phyloP scores from a whole-genome alignment of 2,329 filamentous ascomycete genomes.

The Pseudohalonectria lignicola region DNA sequence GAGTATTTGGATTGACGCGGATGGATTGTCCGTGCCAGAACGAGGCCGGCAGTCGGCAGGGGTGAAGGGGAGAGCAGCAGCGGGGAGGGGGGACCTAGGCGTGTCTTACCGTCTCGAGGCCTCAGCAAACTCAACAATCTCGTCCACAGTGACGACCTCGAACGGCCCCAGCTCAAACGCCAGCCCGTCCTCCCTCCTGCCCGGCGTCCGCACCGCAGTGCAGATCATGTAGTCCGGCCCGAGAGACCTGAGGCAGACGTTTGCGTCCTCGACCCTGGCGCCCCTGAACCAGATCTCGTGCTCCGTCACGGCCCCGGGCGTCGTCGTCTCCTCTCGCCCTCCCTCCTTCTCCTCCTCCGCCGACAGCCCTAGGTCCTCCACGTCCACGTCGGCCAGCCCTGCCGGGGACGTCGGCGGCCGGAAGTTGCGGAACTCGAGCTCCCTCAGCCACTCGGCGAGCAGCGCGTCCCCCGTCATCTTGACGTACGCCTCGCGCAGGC shows the following conservation, averaged over 20 bases:
- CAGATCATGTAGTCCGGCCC: constrained; percentile 43
- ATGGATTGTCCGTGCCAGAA: too few relatives aligned
- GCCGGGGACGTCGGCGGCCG: constrained; percentile 33
- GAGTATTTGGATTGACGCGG: too few relatives aligned
- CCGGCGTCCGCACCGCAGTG: constrained; percentile 34
- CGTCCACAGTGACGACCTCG: constrained; percentile 29
- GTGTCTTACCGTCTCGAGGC: too few relatives aligned
- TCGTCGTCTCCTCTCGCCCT: constrained; percentile 20
- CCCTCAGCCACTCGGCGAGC: constrained; percentile 59
- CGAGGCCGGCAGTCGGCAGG: too few relatives aligned
- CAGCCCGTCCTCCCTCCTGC: constrained; percentile 22
- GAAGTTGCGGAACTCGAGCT: constrained; percentile 58
- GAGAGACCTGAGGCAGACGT: constrained; percentile 30
- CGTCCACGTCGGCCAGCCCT: constrained; percentile 8
- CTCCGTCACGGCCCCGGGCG: constrained; percentile 19
- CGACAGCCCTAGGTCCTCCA: constrained; percentile 2
- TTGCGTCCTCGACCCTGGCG: constrained; percentile 25
- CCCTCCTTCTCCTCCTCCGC: constrained; percentile 18
- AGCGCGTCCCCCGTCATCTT: constrained; percentile 75
- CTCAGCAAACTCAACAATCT: constrained; percentile 34
- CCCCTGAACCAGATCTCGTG: constrained; percentile 29
- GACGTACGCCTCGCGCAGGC: constrained; percentile 69
- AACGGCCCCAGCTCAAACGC: constrained; percentile 28
- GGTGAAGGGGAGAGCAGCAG: too few relatives aligned
- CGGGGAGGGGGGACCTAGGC: too few relatives aligned